Evolutionary conservation across 164 flowering plant species (phyloP), one percentile per base, ranked within the genome.

Genomic region (Pachysandra terminalis): DNA sequence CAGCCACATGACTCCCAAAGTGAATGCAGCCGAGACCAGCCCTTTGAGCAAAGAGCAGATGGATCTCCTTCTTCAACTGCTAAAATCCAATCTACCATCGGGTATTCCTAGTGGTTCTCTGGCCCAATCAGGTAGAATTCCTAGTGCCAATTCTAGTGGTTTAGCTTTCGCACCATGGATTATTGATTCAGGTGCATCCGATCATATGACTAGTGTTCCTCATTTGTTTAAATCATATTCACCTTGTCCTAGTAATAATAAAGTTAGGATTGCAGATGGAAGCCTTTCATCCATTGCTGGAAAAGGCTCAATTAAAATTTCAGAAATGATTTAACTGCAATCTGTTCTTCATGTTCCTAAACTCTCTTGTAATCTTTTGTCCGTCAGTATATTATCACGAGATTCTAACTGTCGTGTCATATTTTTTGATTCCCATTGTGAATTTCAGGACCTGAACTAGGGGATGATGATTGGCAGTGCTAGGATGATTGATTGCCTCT

Each of bases 401-500:
- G 67, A 63, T 17, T 19, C 19, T n/a, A 26, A 56, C 19, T 70
- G 67, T 16, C 25, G 26, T 63, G 73, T 28, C 0, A 60, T n/a
- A 35, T 69, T 70, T 45, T 63, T 17, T 26, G 1, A 16, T 55
- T 55, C 55, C 56, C 19, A 53, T 15, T 70, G 56, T 63, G 67
- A 22, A 37, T 70, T 70, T 70, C 67, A 72, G 63, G 62, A 72
- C 35, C 56, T 12, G 59, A 9, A 2, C 28, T 65, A 25, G 35
- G 56, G 71, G 76, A 78, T 6, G 71, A 72, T 19, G 78, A 74
- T 65, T 71, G 75, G 71, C 58, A 56, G 24, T 74, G 80, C 68
- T 78, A 60, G 56, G 56, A 16, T 21, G 48, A 40, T 28, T 0
- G 59, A 55, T 10, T 70, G 70, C 0, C 67, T 68, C 17, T 63